Evolutionary conservation across 2,329 filamentous ascomycete species (phyloP).

Genomic region (Exophiala lecanii-corni): DNA sequence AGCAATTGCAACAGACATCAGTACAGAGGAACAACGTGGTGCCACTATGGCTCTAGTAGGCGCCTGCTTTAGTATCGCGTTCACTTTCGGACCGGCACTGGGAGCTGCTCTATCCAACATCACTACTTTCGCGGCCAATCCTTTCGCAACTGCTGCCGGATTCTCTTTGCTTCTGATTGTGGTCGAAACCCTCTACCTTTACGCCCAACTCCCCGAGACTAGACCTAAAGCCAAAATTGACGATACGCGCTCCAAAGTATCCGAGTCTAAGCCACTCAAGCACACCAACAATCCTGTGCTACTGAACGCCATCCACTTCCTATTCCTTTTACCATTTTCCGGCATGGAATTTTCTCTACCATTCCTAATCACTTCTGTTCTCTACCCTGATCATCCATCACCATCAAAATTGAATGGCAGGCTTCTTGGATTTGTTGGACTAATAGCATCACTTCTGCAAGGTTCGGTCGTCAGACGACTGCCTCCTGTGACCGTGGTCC

Average conservation of each 20-base stretch:
- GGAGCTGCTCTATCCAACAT: conserved; percentile 81
- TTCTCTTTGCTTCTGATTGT: conserved; percentile 83
- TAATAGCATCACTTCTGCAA: conserved; percentile 88
- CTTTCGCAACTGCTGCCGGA: conserved; percentile 86
- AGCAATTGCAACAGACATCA: conserved; percentile 94
- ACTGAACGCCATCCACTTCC: conserved; percentile 80
- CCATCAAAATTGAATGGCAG: conserved; percentile 72
- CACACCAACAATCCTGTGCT: conserved; percentile 74
- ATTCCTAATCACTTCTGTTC: conserved; percentile 86
- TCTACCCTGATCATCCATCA: conserved; percentile 67
- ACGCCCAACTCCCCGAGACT: conserved; percentile 80
- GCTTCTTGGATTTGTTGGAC: conserved; percentile 83
- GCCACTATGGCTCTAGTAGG: conserved; percentile 95
- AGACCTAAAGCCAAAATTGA: conserved; percentile 51
- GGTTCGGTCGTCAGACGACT: conserved; percentile 84
- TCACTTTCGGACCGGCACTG: conserved; percentile 90
- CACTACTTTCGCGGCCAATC: conserved; percentile 75
- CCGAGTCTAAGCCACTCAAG: conserved; percentile 28
- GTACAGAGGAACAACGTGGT: conserved; percentile 75
- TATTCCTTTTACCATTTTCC: conserved; percentile 93
- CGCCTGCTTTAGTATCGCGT: conserved; percentile 93
- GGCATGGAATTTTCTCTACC: conserved; percentile 97
- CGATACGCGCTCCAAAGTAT: conserved; percentile 13
- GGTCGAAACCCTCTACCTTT: conserved; percentile 82
- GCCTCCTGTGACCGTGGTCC: conserved; percentile 73